Base-by-base conservation (phyloP, 2,329 filamentous ascomycete genomes). In the Parastagonospora avenae region DNA sequence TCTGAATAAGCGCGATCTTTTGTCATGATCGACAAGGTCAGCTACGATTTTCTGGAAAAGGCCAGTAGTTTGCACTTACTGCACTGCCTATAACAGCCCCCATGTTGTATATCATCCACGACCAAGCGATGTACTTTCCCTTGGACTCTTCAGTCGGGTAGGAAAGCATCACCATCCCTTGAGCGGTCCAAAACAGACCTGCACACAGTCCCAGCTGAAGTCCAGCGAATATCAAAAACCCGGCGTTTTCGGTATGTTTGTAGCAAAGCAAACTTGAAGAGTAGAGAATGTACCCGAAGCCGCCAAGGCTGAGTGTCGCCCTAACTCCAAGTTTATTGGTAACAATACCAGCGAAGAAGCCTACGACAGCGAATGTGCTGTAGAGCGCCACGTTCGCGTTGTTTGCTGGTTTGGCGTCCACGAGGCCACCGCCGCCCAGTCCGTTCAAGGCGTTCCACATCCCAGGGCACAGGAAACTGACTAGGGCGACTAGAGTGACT, bases 71-170 rank as follows among this genome's bases (percentile, higher is more conserved):
- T 41, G 5, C 19, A 24, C 80, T 71, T 70, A 84, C 88, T 74
- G 85, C 64, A 67, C 86, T 85, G 51, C 92, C 92, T 68, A 96
- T 90, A 53, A 96, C 91, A 65, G 85, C 91, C 62, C 92, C 92
- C 46, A 92, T 75, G 74, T 96, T 96, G 81, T 96, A 96, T 66
- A 96, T 93, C 66, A 91, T 85, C 92, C 92, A 96, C 77, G 95
- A 96, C 76, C 85, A 86, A 8, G 89, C 88, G 71, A 96, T 94
- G 71, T 91, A 96, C 49, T 86, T 85, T 29, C 92, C 92, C 79
- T 96, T 96, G 56, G 84, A 81, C 29, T 84, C 73, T 74, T 96
- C 92, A 27, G 82, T 78, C 1, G 91, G 91, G 71, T 96, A 96
- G 31, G 88, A 85, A 84, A 95, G 92, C 87, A 92, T 92, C 68